Evolutionary conservation across 2,329 filamentous ascomycete genomes (phyloP).

Genomic region (Ophiognomonia clavigignenti-juglandacearum): DNA sequence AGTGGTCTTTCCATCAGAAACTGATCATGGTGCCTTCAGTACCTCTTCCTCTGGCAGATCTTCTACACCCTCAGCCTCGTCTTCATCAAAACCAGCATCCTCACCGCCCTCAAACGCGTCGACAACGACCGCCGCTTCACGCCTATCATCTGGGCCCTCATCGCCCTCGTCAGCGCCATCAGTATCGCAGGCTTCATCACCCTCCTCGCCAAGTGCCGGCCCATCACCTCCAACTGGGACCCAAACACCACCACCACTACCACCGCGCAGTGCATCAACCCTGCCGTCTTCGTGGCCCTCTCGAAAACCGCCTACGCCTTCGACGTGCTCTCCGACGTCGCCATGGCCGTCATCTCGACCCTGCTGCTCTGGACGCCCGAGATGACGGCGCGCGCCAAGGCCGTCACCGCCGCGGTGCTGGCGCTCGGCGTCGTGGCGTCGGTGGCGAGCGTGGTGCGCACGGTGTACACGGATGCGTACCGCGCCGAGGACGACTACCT

Average conservation of each 20-base stretch:
- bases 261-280: too few relatives aligned
- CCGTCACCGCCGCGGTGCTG: conserved; percentile 6
- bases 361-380: conserved; percentile 12
- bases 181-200: conserved; percentile 13
- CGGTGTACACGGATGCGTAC: conserved; percentile 14
- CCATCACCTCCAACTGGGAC: conserved; percentile 17
- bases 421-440: conserved; percentile 14
- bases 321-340: conserved; percentile 14
- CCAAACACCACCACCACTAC: too few relatives aligned
- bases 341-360: conserved; percentile 12
- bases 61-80: conserved; percentile 14
- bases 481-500: conserved; percentile 12
- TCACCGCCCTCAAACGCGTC: conserved; percentile 11
- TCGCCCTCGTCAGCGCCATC: conserved; percentile 11
- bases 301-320: conserved; percentile 14
- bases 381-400: conserved; percentile 7
- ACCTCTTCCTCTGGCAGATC: conserved; percentile 16
- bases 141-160: conserved; percentile 12
- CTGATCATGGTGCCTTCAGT: background rate
- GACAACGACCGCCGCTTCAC: conserved; percentile 7
- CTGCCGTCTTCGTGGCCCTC: conserved; percentile 11
- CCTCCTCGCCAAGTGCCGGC: conserved; percentile 12
- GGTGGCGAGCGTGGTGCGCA: conserved; percentile 12
- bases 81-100: conserved; percentile 15
- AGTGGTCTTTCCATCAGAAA: background rate